Evolutionary conservation across 768 basidiomycete genomes (phyloP), one percentile per base, ranked within the genome.

Genomic region (Aureoboletus auriporus): DNA sequence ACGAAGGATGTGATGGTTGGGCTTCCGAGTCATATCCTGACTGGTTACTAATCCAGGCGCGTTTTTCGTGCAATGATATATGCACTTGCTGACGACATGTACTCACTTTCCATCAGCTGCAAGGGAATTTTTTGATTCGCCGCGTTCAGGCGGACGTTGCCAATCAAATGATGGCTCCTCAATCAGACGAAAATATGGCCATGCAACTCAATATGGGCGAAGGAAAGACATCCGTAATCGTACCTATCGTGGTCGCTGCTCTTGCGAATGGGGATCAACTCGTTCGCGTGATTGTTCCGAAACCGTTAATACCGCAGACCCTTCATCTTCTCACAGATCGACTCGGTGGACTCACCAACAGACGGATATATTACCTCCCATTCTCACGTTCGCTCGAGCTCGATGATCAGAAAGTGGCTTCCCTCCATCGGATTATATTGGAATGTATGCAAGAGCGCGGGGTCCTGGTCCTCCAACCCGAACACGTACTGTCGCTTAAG

Each of bases 141-240:
- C 60, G 67, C 0, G 44, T 75, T 4, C 78, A 80, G 49, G 56
- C 60, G 0, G 23, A 57, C 0, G 59, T 78, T 14, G 71, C 76
- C 1, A 50, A 55, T 7, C 68, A 77, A 45, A 78, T 80, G 78
- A 70, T 76, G 13, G 34, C 56, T 1, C 75, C 79, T 0, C 46
- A 35, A 1, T 67, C 60, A 0, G 42, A 50, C 1, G 8, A 53
- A 8, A 80, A 73, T 39, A 69, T 69, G 0, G 57, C 66, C 2
- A 60, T 74, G n/a, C 79, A 78, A 35, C 67, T 80, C 10, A 77
- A 79, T 40, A 80, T 80, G 78, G 78, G 78, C 7, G 78, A 79
- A 48, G 78, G 79, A 1, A 79, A 80, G 51, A 66, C 66, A 2
- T 71, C 69, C 0, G 70, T 70, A 2, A 72, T 80, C 14, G 67